These are phyloP conservation scores for Tetracladium marchalianum DNA, from an alignment of 495 filamentous ascomycete genomes.

Conservation along the genomic window DNA sequence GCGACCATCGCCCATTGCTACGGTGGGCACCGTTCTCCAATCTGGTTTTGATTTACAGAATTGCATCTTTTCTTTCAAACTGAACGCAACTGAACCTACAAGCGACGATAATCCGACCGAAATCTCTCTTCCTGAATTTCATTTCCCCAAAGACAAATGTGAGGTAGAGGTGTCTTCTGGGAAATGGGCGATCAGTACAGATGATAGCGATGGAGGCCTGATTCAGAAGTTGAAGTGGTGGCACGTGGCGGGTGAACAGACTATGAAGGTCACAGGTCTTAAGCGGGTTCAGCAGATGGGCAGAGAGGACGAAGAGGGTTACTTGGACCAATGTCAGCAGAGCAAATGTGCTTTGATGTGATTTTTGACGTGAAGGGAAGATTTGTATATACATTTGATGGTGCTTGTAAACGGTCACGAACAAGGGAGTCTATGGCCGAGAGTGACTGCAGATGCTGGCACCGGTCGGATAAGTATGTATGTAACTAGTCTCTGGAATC, in stretches of 20 bases:
- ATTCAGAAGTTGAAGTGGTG: conserved; percentile 79
- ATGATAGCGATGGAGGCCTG: conserved; percentile 50
- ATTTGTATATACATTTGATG: background rate
- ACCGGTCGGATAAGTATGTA: too few species aligned
- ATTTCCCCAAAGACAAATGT: conserved; percentile 70
- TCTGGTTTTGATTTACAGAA: conserved; percentile 73
- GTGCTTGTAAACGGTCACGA: background rate
- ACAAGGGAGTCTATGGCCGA: too few species aligned
- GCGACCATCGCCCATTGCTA: conserved; percentile 71
- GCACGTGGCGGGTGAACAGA: conserved; percentile 79
- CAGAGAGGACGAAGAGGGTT: conserved; percentile 35
- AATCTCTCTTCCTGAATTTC: conserved; percentile 83
- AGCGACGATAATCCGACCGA: conserved; percentile 60
- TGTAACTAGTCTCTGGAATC: too few species aligned
- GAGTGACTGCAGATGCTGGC: too few species aligned
- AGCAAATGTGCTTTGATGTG: conserved; percentile 44
- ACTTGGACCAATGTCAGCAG: conserved; percentile 42
- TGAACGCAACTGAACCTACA: conserved; percentile 43
- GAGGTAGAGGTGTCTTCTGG: conserved; percentile 69
- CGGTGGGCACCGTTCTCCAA: conserved; percentile 53
- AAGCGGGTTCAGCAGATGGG: conserved; percentile 33
- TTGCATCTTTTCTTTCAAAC: conserved; percentile 59
- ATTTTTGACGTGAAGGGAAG: background rate
- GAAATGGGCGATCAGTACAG: conserved; percentile 74
- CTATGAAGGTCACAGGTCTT: conserved; percentile 66